These are phyloP conservation scores for Hippophae gyantsensis DNA, from an alignment of 306 rosid species.

Conservation along the genomic window DNA sequence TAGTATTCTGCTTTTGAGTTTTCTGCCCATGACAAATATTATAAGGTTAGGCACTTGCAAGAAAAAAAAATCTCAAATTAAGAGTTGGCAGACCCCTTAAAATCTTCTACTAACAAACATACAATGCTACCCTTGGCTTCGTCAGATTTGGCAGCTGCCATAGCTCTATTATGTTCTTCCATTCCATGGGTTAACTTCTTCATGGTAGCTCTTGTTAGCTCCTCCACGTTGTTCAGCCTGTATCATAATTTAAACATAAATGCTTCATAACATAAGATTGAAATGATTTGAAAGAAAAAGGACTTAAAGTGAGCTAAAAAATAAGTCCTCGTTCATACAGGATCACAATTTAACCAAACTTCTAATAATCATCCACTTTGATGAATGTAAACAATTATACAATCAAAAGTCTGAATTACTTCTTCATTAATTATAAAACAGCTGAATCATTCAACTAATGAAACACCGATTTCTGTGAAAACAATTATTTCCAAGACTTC, in stretches of 20 bases:
- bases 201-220: conserved; percentile 80
- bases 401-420: too few relatives aligned
- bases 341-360: neutral
- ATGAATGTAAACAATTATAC: too few relatives aligned
- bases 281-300: neutral
- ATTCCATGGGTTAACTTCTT: conserved; percentile 96
- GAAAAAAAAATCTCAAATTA: conserved; percentile 8
- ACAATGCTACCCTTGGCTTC: conserved; percentile 82
- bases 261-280: neutral
- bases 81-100: conserved; percentile 1
- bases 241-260: conserved; percentile 2
- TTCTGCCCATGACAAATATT: conserved; percentile 40
- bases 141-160: conserved; percentile 90
- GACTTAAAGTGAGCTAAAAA: neutral
- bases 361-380: too few relatives aligned
- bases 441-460: too few relatives aligned
- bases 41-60: conserved; percentile 2
- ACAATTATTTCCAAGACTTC: too few relatives aligned
- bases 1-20: conserved; percentile 85
- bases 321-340: neutral
- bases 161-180: conserved; percentile 84
- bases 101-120: conserved; percentile 30
- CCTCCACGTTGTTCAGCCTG: conserved; percentile 83
- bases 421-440: too few relatives aligned
- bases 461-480: too few relatives aligned